Evolutionary conservation across 352 stramenopile species (phyloP), one percentile per base, ranked within the genome.

Genomic region (Globisporangium orthogonon): DNA sequence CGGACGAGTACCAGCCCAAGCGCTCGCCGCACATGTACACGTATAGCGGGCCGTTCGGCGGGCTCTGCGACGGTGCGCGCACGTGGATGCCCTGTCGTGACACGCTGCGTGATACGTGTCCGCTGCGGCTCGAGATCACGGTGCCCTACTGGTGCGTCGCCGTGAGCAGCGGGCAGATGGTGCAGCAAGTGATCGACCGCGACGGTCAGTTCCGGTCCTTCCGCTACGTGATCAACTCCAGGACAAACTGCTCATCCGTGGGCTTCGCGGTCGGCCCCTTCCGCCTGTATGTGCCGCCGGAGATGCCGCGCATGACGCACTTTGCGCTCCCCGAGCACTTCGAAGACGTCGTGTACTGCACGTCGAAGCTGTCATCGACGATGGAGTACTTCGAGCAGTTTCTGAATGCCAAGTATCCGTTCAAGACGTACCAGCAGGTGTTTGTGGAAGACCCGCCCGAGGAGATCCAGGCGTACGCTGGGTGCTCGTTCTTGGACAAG

Each of bases 41-140:
- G 57, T 88, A 89, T 61, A 87, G 80, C 58, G 84, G 83, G 13
- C 82, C 82, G 11, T 92, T 92, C 59, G 84, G 84, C 1, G 84
- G 82, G 3, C 68, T 92, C 4, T 94, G 84, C 41, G 84, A 94
- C 52, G 84, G 84, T 29, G 84, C 84, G 30, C 78, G 84, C 41
- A 88, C 80, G 28, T 94, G 84, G 84, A 92, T 94, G 82, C 84
- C 84, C 2, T 94, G 82, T 47, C 69, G 84, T 33, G 84, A 94
- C 47, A 90, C 80, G 4, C 53, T 91, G 15, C 61, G 74, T 14
- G 82, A 94, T 45, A 80, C 73, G 39, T 94, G 82, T 50, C 76
- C 78, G 14, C 76, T 94, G 41, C 71, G 83, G 7, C 62, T 94
- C 3, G 82, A 94, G 58, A 67, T 94, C 37, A 89, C 78, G 13